phyloP scores from a whole-genome alignment of 2,329 filamentous ascomycete genomes.

The Ceratocystis alfenasii region DNA sequence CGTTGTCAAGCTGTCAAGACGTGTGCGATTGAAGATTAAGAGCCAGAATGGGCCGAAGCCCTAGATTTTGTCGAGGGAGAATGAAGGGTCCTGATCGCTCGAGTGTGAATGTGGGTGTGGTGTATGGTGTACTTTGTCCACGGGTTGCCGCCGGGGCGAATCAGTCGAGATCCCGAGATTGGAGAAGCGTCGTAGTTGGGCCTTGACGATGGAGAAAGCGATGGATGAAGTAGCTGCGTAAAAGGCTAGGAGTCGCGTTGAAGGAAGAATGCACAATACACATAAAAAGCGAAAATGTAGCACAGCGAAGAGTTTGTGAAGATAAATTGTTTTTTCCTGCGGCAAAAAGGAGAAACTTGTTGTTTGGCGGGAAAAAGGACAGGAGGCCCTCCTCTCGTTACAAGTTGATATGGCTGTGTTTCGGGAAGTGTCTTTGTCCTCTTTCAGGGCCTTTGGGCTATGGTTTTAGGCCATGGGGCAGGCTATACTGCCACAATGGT shows the following conservation, averaged over 20 bases:
- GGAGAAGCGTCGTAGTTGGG: background rate
- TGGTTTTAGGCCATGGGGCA: background rate
- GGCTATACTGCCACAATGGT: too few species aligned
- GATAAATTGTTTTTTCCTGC: background rate
- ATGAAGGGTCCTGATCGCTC: background rate
- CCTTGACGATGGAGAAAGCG: background rate
- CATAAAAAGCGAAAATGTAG: slow-evolving; percentile 1
- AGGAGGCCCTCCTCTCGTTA: slow-evolving; percentile 19
- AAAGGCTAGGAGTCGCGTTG: background rate
- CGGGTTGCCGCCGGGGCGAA: slow-evolving; percentile 7
- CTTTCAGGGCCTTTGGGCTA: background rate
- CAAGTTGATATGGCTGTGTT: slow-evolving; percentile 21
- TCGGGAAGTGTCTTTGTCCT: slow-evolving; percentile 18
- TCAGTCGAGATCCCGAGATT: background rate
- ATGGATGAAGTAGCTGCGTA: background rate
- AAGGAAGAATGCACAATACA: background rate
- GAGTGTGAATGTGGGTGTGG: background rate
- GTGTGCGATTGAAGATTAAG: background rate
- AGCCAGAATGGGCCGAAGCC: slow-evolving; percentile 4
- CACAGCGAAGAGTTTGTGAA: background rate
- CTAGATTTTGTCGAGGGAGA: background rate
- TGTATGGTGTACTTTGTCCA: background rate
- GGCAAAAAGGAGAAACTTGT: slow-evolving; percentile 1
- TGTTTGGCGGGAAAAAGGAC: slow-evolving; percentile 6
- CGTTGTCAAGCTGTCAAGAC: background rate